These are phyloP conservation scores for Hansenula sp. DNA, from an alignment of 1,139 yeast species.

Conservation along the genomic window DNA sequence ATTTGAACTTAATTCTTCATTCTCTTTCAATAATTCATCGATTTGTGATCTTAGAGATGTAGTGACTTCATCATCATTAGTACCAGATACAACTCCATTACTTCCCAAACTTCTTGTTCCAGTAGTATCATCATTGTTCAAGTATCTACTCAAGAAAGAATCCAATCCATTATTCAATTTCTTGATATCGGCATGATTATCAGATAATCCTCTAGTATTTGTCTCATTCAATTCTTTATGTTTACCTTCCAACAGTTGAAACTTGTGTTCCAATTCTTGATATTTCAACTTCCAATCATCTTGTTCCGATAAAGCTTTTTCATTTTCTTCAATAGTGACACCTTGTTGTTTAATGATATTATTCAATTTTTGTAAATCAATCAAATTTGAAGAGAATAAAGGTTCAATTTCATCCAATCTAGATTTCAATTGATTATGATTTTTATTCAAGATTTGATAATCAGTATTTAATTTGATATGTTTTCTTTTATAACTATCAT, in stretches of 20 bases:
- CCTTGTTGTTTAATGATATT: constrained; percentile 53
- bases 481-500: constrained; percentile 15
- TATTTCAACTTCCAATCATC: constrained; percentile 43
- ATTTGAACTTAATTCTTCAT: constrained; percentile 8
- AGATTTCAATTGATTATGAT: constrained; percentile 38
- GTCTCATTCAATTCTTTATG: constrained; percentile 29
- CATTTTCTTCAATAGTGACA: constrained; percentile 37
- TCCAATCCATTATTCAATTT: constrained; percentile 16
- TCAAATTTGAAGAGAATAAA: constrained; percentile 51
- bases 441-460: constrained; percentile 42
- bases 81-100: not conserved
- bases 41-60: constrained; percentile 15
- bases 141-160: constrained; percentile 15
- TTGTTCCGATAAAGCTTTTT: constrained; percentile 41
- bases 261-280: constrained; percentile 43
- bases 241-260: constrained; percentile 43
- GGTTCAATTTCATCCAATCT: constrained; percentile 48
- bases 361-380: constrained; percentile 52
- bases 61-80: constrained; percentile 2
- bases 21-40: constrained; percentile 21
- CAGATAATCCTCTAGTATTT: constrained; percentile 17
- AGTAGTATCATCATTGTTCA: constrained; percentile 10
- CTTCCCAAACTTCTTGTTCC: constrained; percentile 3
- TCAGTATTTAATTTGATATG: constrained; percentile 42
- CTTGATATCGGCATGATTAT: constrained; percentile 12